phyloP scores from a whole-genome alignment of 805 yeast species.

The Saturnispora mendoncae region DNA sequence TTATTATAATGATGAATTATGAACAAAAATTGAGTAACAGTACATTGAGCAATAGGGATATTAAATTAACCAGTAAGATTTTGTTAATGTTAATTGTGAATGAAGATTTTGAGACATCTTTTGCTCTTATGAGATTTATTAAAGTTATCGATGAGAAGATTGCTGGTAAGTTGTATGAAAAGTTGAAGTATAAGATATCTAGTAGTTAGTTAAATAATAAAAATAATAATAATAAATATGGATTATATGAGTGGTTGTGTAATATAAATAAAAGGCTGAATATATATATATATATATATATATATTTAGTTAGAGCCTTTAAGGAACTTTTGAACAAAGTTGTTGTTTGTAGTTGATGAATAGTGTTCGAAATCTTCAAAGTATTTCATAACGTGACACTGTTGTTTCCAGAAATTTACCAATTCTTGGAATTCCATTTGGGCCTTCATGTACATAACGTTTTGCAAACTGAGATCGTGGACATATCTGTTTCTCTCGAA shows the following conservation, averaged over 20 bases:
- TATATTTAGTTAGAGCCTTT: slow-evolving; percentile 39
- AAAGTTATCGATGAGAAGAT: slow-evolving; percentile 36
- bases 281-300: slow-evolving; percentile 23
- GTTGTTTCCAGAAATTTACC: slow-evolving; percentile 85
- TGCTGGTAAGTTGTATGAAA: slow-evolving; percentile 31
- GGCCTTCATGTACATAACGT: slow-evolving; percentile 69
- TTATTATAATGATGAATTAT: slow-evolving; percentile 43
- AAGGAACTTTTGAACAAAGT: slow-evolving; percentile 65
- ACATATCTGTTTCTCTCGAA: slow-evolving; percentile 79
- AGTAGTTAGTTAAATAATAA: background rate
- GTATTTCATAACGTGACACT: slow-evolving; percentile 74
- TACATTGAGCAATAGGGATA: slow-evolving; percentile 26
- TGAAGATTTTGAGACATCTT: slow-evolving; percentile 44
- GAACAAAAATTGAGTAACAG: slow-evolving; percentile 22
- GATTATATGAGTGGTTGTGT: background rate
- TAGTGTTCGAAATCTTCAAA: slow-evolving; percentile 60
- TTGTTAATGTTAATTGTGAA: slow-evolving; percentile 33
- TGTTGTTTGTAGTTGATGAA: slow-evolving; percentile 45
- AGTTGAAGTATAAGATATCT: slow-evolving; percentile 15
- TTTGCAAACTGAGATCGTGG: slow-evolving; percentile 52
- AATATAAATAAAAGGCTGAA: slow-evolving; percentile 19
- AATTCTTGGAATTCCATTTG: slow-evolving; percentile 88
- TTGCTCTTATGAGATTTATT: slow-evolving; percentile 45
- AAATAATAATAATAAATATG: too few species aligned
- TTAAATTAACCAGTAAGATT: slow-evolving; percentile 34